Conservation (phyloP, 148 eudicot genomes). For the Diospyros lotus region DNA sequence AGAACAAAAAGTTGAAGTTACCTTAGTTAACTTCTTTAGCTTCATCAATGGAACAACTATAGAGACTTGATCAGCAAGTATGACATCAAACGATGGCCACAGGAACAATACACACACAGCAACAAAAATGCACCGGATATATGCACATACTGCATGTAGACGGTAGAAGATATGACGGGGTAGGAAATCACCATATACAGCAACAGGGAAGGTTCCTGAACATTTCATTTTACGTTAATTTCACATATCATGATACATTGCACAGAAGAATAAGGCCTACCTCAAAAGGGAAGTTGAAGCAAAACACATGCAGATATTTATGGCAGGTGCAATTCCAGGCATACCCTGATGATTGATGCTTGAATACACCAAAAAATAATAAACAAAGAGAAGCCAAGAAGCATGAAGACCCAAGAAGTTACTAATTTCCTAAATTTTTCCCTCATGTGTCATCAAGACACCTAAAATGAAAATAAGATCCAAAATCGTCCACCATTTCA, state of each 20-base stretch:
- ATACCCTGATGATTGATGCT: not conserved
- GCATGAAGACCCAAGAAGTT: no score
- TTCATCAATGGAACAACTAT: conserved; percentile 74
- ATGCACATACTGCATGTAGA: conserved; percentile 95
- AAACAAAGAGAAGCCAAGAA: no score
- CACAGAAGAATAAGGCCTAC: not conserved
- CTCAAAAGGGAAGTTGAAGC: not conserved
- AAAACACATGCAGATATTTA: not conserved
- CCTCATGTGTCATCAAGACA: no score
- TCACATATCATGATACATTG: not conserved
- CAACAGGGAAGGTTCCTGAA: conserved; percentile 76
- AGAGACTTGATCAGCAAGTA: conserved; percentile 92
- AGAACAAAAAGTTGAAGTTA: conserved; percentile 13
- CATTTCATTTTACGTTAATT: conserved; percentile 4
- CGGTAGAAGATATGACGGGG: conserved; percentile 84
- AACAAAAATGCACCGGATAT: conserved; percentile 81
- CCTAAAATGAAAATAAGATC: no score
- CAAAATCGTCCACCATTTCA: no score
- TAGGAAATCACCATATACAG: conserved; percentile 83
- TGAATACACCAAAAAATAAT: no score
- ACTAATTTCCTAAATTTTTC: no score
- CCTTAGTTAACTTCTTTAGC: conserved; percentile 67
- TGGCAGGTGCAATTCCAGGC: not conserved
- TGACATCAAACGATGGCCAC: conserved; percentile 83
- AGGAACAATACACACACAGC: conserved; percentile 68